phyloP scores from a whole-genome alignment of 1,284 basidiomycete species.

The Boletellus deceptivus region DNA sequence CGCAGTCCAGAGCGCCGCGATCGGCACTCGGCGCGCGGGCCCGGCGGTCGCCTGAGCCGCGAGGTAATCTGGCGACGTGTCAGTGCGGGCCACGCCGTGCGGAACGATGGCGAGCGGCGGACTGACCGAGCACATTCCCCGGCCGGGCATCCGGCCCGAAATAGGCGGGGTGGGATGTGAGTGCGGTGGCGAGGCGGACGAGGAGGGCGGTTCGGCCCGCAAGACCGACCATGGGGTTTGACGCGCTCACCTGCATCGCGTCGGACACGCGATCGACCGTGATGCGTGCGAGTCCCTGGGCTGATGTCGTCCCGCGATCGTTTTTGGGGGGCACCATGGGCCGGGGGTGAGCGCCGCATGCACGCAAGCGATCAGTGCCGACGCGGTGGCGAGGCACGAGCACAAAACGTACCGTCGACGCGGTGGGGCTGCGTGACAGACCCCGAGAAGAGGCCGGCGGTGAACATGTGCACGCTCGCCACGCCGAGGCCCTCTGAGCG shows the following conservation, averaged over 20 bases:
- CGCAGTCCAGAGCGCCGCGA: constrained; percentile 76
- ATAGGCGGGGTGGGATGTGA: constrained; percentile 60
- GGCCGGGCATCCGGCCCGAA: constrained; percentile 75
- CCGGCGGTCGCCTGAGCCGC: constrained; percentile 47
- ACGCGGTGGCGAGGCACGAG: too few relatives aligned
- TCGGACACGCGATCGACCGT: constrained; percentile 60
- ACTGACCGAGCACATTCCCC: constrained; percentile 74
- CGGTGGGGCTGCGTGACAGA: constrained; percentile 58
- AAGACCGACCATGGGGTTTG: constrained; percentile 89
- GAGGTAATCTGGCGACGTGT: constrained; percentile 61
- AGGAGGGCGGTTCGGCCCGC: constrained; percentile 83
- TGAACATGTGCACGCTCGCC: constrained; percentile 90
- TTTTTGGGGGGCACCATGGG: background rate
- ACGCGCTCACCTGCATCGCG: constrained; percentile 77
- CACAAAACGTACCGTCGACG: constrained; percentile 65
- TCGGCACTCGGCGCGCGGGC: constrained; percentile 47
- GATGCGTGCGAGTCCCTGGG: constrained; percentile 67
- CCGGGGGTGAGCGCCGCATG: too few relatives aligned
- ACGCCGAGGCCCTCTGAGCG: constrained; percentile 92
- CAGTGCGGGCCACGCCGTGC: background rate
- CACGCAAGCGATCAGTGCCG: too few relatives aligned
- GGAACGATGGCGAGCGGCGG: too few relatives aligned
- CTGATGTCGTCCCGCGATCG: constrained; percentile 39
- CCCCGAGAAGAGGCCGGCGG: constrained; percentile 79
- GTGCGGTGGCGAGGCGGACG: constrained; percentile 67